A percentile compares a stretch with the other conserved stretches of the same genome.
Evolutionary conservation across 176 grass and related monocot species (phyloP).

Genomic region (Echinochloa phyllopogon): DNA sequence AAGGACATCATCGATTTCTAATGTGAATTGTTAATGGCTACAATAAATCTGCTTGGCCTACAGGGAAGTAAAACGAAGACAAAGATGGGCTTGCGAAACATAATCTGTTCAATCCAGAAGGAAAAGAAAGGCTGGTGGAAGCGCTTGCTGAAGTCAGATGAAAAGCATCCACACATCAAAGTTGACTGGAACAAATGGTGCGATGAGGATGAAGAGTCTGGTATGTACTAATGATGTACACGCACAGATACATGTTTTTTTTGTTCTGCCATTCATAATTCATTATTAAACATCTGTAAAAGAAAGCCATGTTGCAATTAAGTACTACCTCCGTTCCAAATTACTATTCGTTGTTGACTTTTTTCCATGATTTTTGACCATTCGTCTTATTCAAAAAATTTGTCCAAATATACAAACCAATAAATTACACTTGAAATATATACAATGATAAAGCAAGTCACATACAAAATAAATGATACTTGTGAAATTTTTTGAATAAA

Average conservation of each 20-base stretch:
- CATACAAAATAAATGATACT: no score
- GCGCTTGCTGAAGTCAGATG: slow-evolving; percentile 83
- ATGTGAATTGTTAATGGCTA: slow-evolving; percentile 25
- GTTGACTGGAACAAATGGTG: slow-evolving; percentile 99
- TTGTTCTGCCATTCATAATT: background rate
- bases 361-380: no score
- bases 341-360: no score
- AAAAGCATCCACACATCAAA: slow-evolving; percentile 93
- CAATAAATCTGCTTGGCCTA: background rate
- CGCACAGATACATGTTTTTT: background rate
- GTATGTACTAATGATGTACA: slow-evolving; percentile 49
- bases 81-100: slow-evolving; percentile 79
- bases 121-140: slow-evolving; percentile 98
- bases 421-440: no score
- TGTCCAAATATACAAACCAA: no score
- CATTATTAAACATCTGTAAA: background rate
- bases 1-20: background rate
- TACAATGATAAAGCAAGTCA: no score
- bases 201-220: slow-evolving; percentile 94
- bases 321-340: no score
- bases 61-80: slow-evolving; percentile 86
- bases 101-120: slow-evolving; percentile 85
- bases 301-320: background rate
- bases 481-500: no score
- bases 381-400: no score